These are phyloP conservation scores for Boeremia lycopersici DNA, from an alignment of 2,329 filamentous ascomycete species.

Conservation along the genomic window DNA sequence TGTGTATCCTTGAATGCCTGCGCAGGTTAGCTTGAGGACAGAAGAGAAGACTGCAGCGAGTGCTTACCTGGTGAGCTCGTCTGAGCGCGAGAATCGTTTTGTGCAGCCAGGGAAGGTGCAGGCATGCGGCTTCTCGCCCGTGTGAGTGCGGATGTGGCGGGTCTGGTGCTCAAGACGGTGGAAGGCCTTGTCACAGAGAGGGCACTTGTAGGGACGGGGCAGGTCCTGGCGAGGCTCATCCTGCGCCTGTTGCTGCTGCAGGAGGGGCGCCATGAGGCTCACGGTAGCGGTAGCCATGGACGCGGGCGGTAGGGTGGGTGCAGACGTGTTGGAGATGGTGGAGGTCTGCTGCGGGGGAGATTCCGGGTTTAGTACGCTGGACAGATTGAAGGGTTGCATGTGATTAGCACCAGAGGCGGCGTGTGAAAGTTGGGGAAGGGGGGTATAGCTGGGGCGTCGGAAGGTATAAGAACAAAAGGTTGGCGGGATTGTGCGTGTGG, in stretches of 20 bases:
- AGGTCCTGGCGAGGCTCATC: slow-evolving; percentile 76
- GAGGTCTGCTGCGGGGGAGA: slow-evolving; percentile 17
- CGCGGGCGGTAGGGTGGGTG: slow-evolving; percentile 18
- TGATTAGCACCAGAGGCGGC: slow-evolving; percentile 45
- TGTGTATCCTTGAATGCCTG: slow-evolving; percentile 96
- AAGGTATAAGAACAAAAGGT: slow-evolving; percentile 39
- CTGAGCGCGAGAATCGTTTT: slow-evolving; percentile 95
- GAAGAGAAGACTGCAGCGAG: not conserved
- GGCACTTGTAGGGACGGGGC: slow-evolving; percentile 96
- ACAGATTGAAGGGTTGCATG: slow-evolving; percentile 47
- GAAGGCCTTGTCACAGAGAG: slow-evolving; percentile 97
- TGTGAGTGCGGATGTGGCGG: slow-evolving; percentile 93
- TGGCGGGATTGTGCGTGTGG: slow-evolving; percentile 35
- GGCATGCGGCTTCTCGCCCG: slow-evolving; percentile 95
- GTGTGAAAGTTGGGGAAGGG: slow-evolving; percentile 44
- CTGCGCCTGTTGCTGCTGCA: slow-evolving; percentile 56
- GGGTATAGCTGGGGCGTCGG: slow-evolving; percentile 45
- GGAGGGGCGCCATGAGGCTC: slow-evolving; percentile 61
- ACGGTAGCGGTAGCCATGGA: slow-evolving; percentile 54
- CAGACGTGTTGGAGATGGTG: slow-evolving; percentile 9
- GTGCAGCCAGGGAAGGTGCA: slow-evolving; percentile 95
- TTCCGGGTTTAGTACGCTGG: slow-evolving; percentile 49
- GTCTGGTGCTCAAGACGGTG: slow-evolving; percentile 96
- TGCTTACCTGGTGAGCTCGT: slow-evolving; percentile 74
- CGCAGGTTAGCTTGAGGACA: not conserved